phyloP scores from a whole-genome alignment of 352 stramenopile genomes.

The Globisporangium irregulare region DNA sequence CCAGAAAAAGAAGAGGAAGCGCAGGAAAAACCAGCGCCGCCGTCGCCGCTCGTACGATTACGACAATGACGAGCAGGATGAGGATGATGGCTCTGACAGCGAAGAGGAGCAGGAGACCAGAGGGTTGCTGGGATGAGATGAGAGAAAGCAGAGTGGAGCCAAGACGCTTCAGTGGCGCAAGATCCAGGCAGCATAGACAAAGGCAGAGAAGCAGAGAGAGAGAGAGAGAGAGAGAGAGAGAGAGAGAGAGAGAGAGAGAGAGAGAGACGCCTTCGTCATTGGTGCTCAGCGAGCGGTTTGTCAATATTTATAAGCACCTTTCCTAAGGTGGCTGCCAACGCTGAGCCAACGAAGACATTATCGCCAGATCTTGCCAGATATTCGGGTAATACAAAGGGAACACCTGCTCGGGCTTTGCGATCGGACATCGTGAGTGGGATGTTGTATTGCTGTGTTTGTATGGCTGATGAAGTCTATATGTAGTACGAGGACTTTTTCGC shows the following conservation, averaged over 20 bases:
- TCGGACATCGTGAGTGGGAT: background rate
- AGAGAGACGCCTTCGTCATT: background rate
- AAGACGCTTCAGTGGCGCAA: background rate
- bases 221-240: background rate
- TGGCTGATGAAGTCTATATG: background rate
- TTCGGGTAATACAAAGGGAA: slow-evolving; percentile 1
- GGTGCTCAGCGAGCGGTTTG: background rate
- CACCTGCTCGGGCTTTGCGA: background rate
- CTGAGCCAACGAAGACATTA: background rate
- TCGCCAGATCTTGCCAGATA: background rate
- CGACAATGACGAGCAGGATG: slow-evolving; percentile 27
- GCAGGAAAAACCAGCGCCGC: slow-evolving; percentile 14
- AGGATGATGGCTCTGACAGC: slow-evolving; percentile 19
- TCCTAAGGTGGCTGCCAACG: background rate
- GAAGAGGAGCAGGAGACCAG: slow-evolving; percentile 37
- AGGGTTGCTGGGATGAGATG: slow-evolving; percentile 45
- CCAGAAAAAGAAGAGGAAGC: slow-evolving; percentile 23
- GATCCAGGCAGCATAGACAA: background rate
- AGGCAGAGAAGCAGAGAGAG: background rate
- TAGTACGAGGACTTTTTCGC: background rate
- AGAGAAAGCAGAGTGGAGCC: background rate
- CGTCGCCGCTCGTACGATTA: slow-evolving; percentile 38
- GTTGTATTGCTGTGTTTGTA: background rate
- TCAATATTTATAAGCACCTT: slow-evolving; percentile 18
- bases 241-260: background rate